A percentile compares a stretch with the other conserved stretches of the same genome.
These are phyloP conservation scores for Peterozyma toletana DNA, from an alignment of 805 yeast species.

Conservation along the genomic window DNA sequence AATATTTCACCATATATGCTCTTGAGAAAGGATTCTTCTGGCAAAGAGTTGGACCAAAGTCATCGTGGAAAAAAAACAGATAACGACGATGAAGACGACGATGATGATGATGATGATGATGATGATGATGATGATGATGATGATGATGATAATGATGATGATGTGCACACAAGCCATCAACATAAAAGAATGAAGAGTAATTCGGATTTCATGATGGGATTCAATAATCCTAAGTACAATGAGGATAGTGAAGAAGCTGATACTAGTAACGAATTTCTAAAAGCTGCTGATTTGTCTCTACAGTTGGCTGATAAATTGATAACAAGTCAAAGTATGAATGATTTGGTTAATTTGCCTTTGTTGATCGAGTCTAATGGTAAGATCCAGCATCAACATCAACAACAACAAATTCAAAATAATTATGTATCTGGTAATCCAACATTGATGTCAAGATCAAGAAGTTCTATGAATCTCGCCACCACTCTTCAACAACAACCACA, in stretches of 20 bases:
- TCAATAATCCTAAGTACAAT: not conserved
- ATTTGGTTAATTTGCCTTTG: constrained; percentile 1
- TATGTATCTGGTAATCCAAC: not conserved
- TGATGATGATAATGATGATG: constrained; percentile 7
- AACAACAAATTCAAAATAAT: not conserved
- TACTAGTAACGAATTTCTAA: constrained; percentile 10
- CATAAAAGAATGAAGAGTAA: constrained; percentile 6
- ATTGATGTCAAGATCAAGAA: constrained; percentile 33
- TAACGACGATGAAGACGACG: constrained; percentile 5
- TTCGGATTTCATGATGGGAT: not conserved
- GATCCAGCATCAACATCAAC: constrained; percentile 15
- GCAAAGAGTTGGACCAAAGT: not conserved
- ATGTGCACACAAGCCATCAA: constrained; percentile 5
- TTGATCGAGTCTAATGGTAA: constrained; percentile 11
- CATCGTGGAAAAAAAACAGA: constrained; percentile 13
- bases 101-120: constrained; percentile 9
- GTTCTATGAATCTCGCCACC: constrained; percentile 47
- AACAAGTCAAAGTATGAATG: constrained; percentile 7
- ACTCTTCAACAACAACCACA: constrained; percentile 15
- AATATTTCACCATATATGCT: constrained; percentile 9
- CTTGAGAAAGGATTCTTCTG: constrained; percentile 1
- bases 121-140: constrained; percentile 10
- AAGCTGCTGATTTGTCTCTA: constrained; percentile 22
- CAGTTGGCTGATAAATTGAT: constrained; percentile 18
- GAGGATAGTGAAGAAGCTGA: constrained; percentile 1